A percentile compares a stretch with the other conserved stretches of the same genome.
Evolutionary conservation across 345 rosid genomes (phyloP).

Genomic region (Salix arbutifolia): DNA sequence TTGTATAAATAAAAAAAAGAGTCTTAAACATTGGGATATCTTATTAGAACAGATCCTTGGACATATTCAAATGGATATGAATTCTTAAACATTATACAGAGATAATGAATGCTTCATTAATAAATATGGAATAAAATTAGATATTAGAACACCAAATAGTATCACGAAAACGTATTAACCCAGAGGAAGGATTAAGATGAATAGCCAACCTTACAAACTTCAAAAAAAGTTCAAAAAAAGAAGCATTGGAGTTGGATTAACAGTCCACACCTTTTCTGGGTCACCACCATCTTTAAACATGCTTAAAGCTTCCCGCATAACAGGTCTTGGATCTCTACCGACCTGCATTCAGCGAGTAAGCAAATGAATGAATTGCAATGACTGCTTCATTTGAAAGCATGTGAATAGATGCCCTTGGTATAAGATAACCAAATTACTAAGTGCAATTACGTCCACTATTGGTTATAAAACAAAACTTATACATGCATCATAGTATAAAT

Average conservation of each 20-base stretch:
- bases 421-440: neutral
- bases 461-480: neutral
- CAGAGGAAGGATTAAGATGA: neutral
- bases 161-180: neutral
- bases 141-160: neutral
- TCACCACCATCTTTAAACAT: conserved; percentile 79
- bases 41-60: neutral
- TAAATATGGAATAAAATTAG: neutral
- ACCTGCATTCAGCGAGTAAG: conserved; percentile 47
- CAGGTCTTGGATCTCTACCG: conserved; percentile 78
- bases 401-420: neutral
- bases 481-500: neutral
- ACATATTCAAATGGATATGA: neutral
- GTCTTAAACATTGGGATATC: neutral
- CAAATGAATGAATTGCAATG: neutral
- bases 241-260: neutral
- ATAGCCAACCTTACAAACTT: neutral
- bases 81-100: neutral
- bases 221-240: neutral
- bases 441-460: neutral
- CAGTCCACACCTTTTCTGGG: conserved; percentile 65
- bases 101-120: neutral
- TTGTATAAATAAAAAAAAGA: neutral
- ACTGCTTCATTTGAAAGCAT: neutral
- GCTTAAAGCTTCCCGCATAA: conserved; percentile 74